Evolutionary conservation across 805 yeast species (phyloP).

Genomic region (Saturnispora dispora): DNA sequence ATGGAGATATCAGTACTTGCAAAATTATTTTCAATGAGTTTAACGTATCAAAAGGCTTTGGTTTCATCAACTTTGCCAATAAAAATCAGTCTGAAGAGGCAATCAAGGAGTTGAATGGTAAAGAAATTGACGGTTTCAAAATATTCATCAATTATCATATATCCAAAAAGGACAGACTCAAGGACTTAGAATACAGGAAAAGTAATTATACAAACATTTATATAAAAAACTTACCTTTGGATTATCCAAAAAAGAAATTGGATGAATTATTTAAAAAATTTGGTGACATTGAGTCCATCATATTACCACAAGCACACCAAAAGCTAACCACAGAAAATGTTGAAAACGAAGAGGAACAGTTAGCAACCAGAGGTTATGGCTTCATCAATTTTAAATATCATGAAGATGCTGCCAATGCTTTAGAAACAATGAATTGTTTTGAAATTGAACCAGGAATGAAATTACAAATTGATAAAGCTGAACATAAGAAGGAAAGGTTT

Average conservation of each 20-base stretch:
- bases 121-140: slow-evolving; percentile 23
- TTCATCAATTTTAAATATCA: slow-evolving; percentile 43
- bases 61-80: slow-evolving; percentile 56
- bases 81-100: slow-evolving; percentile 56
- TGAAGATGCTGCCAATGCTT: slow-evolving; percentile 39
- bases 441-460: slow-evolving; percentile 26
- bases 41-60: slow-evolving; percentile 44
- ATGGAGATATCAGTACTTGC: slow-evolving; percentile 36
- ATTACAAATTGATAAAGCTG: slow-evolving; percentile 36
- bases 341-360: not conserved
- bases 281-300: slow-evolving; percentile 41
- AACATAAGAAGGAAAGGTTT: slow-evolving; percentile 28
- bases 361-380: slow-evolving; percentile 34
- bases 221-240: slow-evolving; percentile 40
- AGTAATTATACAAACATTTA: slow-evolving; percentile 46
- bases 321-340: slow-evolving; percentile 9
- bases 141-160: slow-evolving; percentile 55
- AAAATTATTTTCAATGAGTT: slow-evolving; percentile 40
- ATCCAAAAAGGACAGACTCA: slow-evolving; percentile 51
- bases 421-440: slow-evolving; percentile 31
- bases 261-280: slow-evolving; percentile 34
- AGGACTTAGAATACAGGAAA: slow-evolving; percentile 36
- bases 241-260: slow-evolving; percentile 31
- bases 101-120: slow-evolving; percentile 32
- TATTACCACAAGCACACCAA: slow-evolving; percentile 36